Conservation (phyloP, 352 stramenopile genomes). For the Thalassiosira allenii region DNA sequence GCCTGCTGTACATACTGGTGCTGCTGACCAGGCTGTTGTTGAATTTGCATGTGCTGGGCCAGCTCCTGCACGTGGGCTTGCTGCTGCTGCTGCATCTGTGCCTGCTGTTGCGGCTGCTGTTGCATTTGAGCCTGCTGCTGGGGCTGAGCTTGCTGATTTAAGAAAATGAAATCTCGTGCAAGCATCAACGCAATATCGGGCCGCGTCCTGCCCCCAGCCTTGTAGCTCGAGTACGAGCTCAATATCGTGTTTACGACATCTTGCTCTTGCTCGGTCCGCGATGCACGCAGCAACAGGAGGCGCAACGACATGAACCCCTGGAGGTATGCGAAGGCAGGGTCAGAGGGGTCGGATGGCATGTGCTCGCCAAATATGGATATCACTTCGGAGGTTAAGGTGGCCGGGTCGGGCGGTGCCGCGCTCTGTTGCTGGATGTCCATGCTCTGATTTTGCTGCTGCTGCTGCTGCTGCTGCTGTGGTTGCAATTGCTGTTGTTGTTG, state of each 20-base stretch:
- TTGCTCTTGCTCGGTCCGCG: conserved; percentile 62
- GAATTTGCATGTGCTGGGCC: no score
- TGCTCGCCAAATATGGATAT: conserved; percentile 68
- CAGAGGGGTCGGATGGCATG: conserved; percentile 67
- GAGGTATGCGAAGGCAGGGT: conserved; percentile 63
- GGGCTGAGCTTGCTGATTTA: conserved; percentile 52
- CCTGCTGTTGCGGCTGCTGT: conserved; percentile 13
- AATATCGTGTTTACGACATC: conserved; percentile 71
- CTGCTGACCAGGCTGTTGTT: no score
- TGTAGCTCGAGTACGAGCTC: conserved; percentile 74
- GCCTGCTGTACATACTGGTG: no score
- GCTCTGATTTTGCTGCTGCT: neutral
- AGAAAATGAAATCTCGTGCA: conserved; percentile 77
- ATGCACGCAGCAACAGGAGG: conserved; percentile 65
- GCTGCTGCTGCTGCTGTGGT: neutral
- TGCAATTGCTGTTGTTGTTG: neutral
- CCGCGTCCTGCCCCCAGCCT: conserved; percentile 43
- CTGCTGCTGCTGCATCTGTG: no score
- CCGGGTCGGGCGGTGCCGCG: conserved; percentile 5
- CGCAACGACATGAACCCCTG: conserved; percentile 75
- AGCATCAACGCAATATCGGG: conserved; percentile 75
- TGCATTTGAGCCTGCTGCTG: neutral
- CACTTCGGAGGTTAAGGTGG: conserved; percentile 48
- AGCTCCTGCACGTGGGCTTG: no score
- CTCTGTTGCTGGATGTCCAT: neutral